Evolutionary conservation across 2,329 filamentous ascomycete species (phyloP).

Genomic region (Alternaria hordeiaustralica): DNA sequence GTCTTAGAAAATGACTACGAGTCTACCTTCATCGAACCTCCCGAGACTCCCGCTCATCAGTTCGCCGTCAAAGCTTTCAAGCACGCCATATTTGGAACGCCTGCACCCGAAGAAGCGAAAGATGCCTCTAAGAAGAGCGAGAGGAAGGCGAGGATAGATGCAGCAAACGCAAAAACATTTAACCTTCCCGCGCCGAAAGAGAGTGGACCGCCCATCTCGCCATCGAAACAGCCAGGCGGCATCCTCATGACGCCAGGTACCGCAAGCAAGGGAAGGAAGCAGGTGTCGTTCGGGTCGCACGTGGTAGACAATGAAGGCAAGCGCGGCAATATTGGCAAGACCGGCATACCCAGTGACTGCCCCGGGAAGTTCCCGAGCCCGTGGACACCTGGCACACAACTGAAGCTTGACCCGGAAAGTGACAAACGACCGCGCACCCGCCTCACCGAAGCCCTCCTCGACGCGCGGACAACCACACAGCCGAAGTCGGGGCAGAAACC

Average conservation of each 20-base stretch:
- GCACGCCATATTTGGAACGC: conserved; percentile 69
- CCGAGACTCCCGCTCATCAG: conserved; percentile 69
- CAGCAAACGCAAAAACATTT: conserved; percentile 29
- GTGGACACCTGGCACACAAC: conserved; percentile 53
- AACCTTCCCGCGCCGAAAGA: conserved; percentile 31
- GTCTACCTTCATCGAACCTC: conserved; percentile 59
- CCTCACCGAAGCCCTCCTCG: conserved; percentile 54
- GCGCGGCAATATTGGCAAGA: conserved; percentile 53
- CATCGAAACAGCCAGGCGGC: conserved; percentile 63
- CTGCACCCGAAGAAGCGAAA: conserved; percentile 57
- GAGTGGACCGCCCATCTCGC: conserved; percentile 48
- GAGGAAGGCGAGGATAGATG: conserved; percentile 36
- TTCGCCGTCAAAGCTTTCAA: conserved; percentile 73
- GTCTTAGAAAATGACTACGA: conserved; percentile 41
- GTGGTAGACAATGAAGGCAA: conserved; percentile 64
- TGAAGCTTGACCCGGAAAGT: conserved; percentile 34
- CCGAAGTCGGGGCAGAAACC: conserved; percentile 36
- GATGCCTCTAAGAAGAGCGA: conserved; percentile 30
- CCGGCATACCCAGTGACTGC: conserved; percentile 56
- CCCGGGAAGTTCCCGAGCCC: conserved; percentile 60
- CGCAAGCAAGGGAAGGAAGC: conserved; percentile 62
- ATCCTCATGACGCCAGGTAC: conserved; percentile 71
- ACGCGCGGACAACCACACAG: conserved; percentile 51
- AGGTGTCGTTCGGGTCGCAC: conserved; percentile 65
- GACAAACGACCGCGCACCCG: conserved; percentile 49